Evolutionary conservation across 306 rosid genomes (phyloP).

Genomic region (Acmispon strigosus): DNA sequence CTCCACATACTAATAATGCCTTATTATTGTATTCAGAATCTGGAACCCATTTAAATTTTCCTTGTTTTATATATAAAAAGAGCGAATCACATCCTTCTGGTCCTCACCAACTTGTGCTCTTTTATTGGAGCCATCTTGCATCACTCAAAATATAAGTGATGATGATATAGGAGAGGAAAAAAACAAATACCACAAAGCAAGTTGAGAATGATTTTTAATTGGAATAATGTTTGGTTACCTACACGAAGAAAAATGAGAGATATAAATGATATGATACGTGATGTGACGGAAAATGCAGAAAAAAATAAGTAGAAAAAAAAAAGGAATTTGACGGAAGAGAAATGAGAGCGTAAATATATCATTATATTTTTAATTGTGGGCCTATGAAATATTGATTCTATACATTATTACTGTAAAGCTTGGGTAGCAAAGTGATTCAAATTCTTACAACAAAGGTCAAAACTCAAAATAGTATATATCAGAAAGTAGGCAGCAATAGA

Average conservation of each 20-base stretch:
- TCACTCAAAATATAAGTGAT: slow-evolving; percentile 20
- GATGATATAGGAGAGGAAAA: neutral
- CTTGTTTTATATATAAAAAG: neutral
- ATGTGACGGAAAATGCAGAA: too few species aligned
- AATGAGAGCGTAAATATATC: too few species aligned
- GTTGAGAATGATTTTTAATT: slow-evolving; percentile 31
- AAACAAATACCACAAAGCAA: slow-evolving; percentile 40
- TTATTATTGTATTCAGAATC: slow-evolving; percentile 50
- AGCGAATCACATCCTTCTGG: slow-evolving; percentile 43
- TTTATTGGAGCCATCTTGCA: slow-evolving; percentile 30
- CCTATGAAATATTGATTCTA: slow-evolving; percentile 6
- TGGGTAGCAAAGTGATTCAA: slow-evolving; percentile 17
- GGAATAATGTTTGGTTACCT: too few species aligned
- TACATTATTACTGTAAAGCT: slow-evolving; percentile 15
- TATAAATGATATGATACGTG: too few species aligned
- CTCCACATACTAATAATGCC: slow-evolving; percentile 46
- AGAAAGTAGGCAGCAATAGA: neutral
- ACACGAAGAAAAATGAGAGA: too few species aligned
- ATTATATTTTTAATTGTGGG: slow-evolving; percentile 34
- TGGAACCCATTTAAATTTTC: slow-evolving; percentile 40
- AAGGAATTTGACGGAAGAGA: too few species aligned
- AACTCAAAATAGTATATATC: slow-evolving; percentile 16
- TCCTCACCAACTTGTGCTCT: slow-evolving; percentile 27
- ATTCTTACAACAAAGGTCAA: slow-evolving; percentile 34
- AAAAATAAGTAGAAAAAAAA: too few species aligned